These are phyloP conservation scores for Malassezia equina DNA, from an alignment of 1,284 basidiomycete genomes.

Conservation along the genomic window DNA sequence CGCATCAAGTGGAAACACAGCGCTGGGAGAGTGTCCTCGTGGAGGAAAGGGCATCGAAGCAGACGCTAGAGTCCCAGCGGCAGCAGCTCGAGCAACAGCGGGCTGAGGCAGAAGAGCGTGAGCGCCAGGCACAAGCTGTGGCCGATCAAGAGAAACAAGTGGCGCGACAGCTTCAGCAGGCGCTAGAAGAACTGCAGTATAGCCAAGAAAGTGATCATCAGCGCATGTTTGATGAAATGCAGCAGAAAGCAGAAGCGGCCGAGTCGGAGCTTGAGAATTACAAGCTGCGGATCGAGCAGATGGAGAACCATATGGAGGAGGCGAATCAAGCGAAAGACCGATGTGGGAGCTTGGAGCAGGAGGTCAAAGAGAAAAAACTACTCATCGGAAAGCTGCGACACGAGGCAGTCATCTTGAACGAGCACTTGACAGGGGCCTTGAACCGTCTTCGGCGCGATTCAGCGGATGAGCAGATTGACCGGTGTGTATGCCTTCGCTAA, in stretches of 20 bases:
- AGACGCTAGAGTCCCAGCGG: constrained; percentile 58
- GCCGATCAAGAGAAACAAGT: constrained; percentile 65
- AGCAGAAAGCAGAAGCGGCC: constrained; percentile 61
- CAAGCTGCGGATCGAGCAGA: constrained; percentile 56
- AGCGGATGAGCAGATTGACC: constrained; percentile 78
- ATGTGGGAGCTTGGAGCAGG: constrained; percentile 66
- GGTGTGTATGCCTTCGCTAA: constrained; percentile 17
- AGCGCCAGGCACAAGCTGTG: constrained; percentile 53
- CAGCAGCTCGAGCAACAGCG: constrained; percentile 49
- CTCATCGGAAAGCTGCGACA: constrained; percentile 17
- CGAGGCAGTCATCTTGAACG: constrained; percentile 61
- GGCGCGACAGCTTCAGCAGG: constrained; percentile 73
- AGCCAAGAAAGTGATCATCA: constrained; percentile 54
- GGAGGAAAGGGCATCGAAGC: constrained; percentile 24
- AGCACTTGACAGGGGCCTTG: constrained; percentile 94
- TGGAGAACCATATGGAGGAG: constrained; percentile 57
- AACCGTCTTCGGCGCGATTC: constrained; percentile 75
- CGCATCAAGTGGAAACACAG: constrained; percentile 26
- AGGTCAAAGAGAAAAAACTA: constrained; percentile 82
- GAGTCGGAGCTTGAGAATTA: constrained; percentile 70
- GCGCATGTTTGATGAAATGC: constrained; percentile 70
- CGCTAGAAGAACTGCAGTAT: constrained; percentile 81
- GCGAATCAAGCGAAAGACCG: constrained; percentile 59
- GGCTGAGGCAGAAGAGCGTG: constrained; percentile 46
- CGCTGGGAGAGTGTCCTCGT: constrained; percentile 19